Evolutionary conservation across 1,284 basidiomycete species (phyloP).

Genomic region (Ceratorhiza oryzae-sativae): DNA sequence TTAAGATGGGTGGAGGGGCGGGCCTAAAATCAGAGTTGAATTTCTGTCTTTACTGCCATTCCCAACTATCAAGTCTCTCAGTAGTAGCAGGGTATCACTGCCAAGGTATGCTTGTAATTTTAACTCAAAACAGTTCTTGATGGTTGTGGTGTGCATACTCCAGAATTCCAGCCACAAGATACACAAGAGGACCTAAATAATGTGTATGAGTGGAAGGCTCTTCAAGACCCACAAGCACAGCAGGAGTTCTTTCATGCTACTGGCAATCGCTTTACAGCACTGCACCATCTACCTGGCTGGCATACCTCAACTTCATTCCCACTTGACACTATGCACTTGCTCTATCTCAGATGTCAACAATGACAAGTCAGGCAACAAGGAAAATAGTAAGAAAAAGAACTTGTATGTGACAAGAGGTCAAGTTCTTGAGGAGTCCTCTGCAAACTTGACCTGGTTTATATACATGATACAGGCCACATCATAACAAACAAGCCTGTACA

Average conservation of each 20-base stretch:
- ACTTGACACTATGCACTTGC: conserved; percentile 27
- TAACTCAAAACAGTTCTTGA: background rate
- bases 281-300: conserved; percentile 18
- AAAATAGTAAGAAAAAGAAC: too few relatives aligned
- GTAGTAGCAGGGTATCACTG: background rate
- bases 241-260: conserved; percentile 18
- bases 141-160: too few relatives aligned
- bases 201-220: background rate
- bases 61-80: background rate
- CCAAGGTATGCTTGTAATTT: background rate
- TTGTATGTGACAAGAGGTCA: too few relatives aligned
- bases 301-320: background rate
- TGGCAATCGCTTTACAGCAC: conserved; percentile 3
- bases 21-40: conserved; percentile 3
- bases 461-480: too few relatives aligned
- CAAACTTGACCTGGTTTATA: too few relatives aligned
- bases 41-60: conserved; percentile 3
- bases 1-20: conserved; percentile 13
- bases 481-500: too few relatives aligned
- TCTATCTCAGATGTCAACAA: conserved; percentile 9
- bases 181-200: background rate
- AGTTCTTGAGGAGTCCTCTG: too few relatives aligned
- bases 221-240: background rate
- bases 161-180: background rate
- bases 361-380: too few relatives aligned